phyloP scores from a whole-genome alignment of 257 asterid species.

The Fraxinus americana region DNA sequence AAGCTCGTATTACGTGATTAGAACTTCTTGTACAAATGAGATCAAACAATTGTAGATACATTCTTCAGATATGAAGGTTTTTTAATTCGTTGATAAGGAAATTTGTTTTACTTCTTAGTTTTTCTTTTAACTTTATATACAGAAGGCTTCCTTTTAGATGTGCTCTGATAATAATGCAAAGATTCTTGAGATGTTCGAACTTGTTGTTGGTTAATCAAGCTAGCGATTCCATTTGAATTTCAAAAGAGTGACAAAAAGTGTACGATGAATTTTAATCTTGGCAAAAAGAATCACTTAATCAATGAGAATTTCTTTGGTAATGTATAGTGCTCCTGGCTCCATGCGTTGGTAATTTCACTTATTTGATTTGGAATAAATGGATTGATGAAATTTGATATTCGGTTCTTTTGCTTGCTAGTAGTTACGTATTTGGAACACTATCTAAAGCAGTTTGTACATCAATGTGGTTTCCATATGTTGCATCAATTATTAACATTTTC shows the following conservation, averaged over 20 bases:
- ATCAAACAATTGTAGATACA: neutral
- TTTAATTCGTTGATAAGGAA: neutral
- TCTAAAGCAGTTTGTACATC: neutral
- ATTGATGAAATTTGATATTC: neutral
- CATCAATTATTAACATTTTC: no score
- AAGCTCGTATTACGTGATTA: neutral
- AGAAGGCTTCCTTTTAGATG: neutral
- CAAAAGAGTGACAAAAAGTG: neutral
- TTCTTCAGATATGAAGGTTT: slow-evolving; percentile 3
- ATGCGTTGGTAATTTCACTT: neutral
- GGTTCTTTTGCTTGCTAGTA: neutral
- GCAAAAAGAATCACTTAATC: neutral
- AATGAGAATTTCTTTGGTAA: neutral
- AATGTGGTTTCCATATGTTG: neutral
- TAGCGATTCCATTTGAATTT: neutral
- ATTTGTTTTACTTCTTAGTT: neutral
- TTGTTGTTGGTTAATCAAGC: neutral
- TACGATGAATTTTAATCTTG: neutral
- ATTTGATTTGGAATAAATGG: neutral
- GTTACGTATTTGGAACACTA: no score
- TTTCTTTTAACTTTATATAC: neutral
- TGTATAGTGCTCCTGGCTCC: neutral
- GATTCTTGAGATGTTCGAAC: neutral
- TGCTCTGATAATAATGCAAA: neutral
- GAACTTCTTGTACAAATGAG: neutral